Base-by-base conservation (phyloP, 192 early-diverging fungal genomes). In the Haplosporangium gracile region DNA sequence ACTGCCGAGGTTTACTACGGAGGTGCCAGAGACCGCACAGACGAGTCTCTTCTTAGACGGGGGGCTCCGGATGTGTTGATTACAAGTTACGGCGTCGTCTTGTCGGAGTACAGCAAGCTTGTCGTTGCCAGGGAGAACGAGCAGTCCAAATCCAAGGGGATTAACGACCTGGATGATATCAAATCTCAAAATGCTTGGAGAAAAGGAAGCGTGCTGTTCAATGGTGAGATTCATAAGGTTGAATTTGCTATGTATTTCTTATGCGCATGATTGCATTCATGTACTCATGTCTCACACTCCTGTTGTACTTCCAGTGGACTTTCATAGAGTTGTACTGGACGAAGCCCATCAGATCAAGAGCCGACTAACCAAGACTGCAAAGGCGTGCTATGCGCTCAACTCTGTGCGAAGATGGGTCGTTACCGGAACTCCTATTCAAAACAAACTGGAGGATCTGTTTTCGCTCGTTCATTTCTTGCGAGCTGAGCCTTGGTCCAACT, bases 331-430 rank as follows among this genome's bases (percentile, higher is more conserved):
- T 20, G 94, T 99, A n/a, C 83, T 99, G 45, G 98, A 99, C 77
- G 98, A 99, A 85, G 98, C 98, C 1, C 98, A 99, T 87, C 92
- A 93, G 26, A 98, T 99, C 77, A 98, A 98, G 75, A 95, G 95
- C 77, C 88, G 93, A 13, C 90, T 90, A 68, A 97, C 95, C 38
- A 87, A 92, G 63, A 95, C 96, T 26, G 89, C 95, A 6, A 93
- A 94, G 72, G 97, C 95, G 0, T 93, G 94, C 22, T 92, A 91
- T 77, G 91, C 92, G 13, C 75, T 99, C 20, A 88, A 86, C 11
- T 94, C 95, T 20, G 83, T 89, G 42, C 86, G 95, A 20, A 90
- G 97, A 26, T 99, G 98, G 98, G 96, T 95, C 18, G 82, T 99
- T 32, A 98, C 97, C 11, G 97, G 97, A n/a, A 98, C 97, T 16